phyloP scores from a whole-genome alignment of 2,329 filamentous ascomycete genomes.

The Monosporascus sp. region DNA sequence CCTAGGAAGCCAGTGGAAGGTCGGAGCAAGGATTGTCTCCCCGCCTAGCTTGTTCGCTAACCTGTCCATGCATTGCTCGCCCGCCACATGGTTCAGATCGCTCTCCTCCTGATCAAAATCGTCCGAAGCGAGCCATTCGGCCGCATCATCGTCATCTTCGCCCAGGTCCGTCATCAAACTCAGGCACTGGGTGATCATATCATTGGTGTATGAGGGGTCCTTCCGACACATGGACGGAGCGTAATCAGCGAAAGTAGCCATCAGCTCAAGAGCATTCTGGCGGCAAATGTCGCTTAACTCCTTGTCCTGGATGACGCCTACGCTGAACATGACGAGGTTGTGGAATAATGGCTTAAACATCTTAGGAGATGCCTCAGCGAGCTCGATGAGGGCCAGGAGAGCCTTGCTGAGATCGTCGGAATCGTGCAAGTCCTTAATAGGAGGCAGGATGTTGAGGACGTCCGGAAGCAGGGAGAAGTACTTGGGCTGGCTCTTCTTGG shows the following conservation, averaged over 20 bases:
- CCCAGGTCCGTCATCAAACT: conserved; percentile 98
- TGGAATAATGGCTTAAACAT: conserved; percentile 98
- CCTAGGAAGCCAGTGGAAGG: conserved; percentile 91
- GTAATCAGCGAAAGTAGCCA: conserved; percentile 97
- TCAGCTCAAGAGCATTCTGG: conserved; percentile 92
- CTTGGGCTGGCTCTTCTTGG: conserved; percentile 81
- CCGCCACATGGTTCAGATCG: conserved; percentile 93
- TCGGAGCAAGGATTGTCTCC: conserved; percentile 84
- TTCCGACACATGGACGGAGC: conserved; percentile 93
- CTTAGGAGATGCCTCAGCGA: conserved; percentile 89
- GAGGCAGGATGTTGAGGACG: conserved; percentile 88
- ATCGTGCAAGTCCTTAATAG: conserved; percentile 86
- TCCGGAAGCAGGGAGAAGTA: conserved; percentile 85
- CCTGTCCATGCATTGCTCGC: conserved; percentile 97
- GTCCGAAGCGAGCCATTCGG: conserved; percentile 88
- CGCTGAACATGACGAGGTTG: conserved; percentile 85
- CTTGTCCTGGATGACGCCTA: conserved; percentile 93
- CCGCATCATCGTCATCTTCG: conserved; percentile 86
- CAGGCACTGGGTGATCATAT: conserved; percentile 98
- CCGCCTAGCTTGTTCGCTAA: conserved; percentile 96
- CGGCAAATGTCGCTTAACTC: conserved; percentile 84
- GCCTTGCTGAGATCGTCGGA: conserved; percentile 89
- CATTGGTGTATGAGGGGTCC: conserved; percentile 81
- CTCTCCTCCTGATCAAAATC: conserved; percentile 95
- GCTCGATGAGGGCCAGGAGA: conserved; percentile 83